These are phyloP conservation scores for Vinca major DNA, from an alignment of 305 asterid species.

Conservation along the genomic window DNA sequence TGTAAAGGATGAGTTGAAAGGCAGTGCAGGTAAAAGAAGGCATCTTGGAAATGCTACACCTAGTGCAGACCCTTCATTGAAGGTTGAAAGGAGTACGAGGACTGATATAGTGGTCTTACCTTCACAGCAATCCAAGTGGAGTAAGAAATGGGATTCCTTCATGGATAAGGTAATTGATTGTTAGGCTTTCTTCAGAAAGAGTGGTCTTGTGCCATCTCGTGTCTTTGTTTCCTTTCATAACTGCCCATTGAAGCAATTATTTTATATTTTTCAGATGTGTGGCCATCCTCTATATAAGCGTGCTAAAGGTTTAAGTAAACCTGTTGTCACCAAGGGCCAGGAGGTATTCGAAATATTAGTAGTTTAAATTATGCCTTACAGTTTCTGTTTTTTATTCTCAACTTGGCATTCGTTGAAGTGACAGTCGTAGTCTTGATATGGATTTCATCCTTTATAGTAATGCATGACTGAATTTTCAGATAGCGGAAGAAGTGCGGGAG, in stretches of 20 bases:
- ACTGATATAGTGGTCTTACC: constrained; percentile 70
- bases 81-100: constrained; percentile 55
- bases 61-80: constrained; percentile 37
- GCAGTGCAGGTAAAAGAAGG: constrained; percentile 68
- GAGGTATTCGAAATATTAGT: constrained; percentile 43
- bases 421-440: neutral
- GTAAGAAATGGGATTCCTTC: constrained; percentile 73
- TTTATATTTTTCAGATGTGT: constrained; percentile 51
- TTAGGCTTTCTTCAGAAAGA: neutral
- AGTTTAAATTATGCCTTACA: constrained; percentile 1
- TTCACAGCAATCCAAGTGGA: constrained; percentile 58
- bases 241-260: neutral
- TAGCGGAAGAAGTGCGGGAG: constrained; percentile 87
- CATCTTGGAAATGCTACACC: constrained; percentile 55
- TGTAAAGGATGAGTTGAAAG: constrained; percentile 74
- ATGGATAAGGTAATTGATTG: constrained; percentile 51
- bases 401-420: neutral
- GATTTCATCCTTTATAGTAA: neutral
- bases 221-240: constrained; percentile 5
- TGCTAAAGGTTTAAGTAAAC: constrained; percentile 65
- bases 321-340: constrained; percentile 74
- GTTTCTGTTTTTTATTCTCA: neutral
- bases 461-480: constrained; percentile 32
- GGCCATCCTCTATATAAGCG: constrained; percentile 63
- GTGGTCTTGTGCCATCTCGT: neutral